A percentile compares a stretch with the other conserved stretches of the same genome.
These are phyloP conservation scores for Penicillium ochrochloron DNA, from an alignment of 495 filamentous ascomycete species.

Conservation along the genomic window DNA sequence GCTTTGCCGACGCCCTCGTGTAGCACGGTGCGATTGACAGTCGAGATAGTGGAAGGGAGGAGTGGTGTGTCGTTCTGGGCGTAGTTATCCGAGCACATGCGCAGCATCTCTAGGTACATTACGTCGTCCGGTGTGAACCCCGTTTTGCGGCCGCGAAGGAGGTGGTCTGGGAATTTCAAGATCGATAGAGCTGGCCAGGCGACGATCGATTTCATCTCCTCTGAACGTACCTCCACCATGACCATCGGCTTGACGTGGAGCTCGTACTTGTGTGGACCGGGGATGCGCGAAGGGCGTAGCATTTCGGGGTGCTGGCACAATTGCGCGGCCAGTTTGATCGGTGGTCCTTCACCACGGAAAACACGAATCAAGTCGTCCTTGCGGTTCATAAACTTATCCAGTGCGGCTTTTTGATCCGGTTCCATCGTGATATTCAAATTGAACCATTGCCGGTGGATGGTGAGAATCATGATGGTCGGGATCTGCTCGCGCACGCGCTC, in stretches of 20 bases:
- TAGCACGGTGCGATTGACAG: conserved; percentile 33
- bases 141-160: conserved; percentile 32
- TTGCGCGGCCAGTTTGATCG: not conserved
- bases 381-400: conserved; percentile 33
- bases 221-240: conserved; percentile 22
- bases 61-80: not conserved
- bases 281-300: not conserved
- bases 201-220: not conserved
- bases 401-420: conserved; percentile 16
- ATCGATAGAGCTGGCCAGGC: conserved; percentile 27
- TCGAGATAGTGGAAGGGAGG: not conserved
- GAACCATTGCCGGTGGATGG: conserved; percentile 42
- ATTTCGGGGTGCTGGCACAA: not conserved
- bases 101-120: conserved; percentile 42
- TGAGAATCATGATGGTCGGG: conserved; percentile 40
- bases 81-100: conserved; percentile 34
- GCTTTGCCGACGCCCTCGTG: conserved; percentile 45
- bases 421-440: conserved; percentile 34
- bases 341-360: conserved; percentile 27
- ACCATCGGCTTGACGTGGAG: conserved; percentile 32
- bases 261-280: conserved; percentile 24
- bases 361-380: conserved; percentile 15
- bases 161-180: conserved; percentile 29
- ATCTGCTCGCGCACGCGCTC: conserved; percentile 37
- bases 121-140: conserved; percentile 26